Percentiles rank a stretch among this genome's conserved stretches.
Evolutionary conservation across 768 basidiomycete species (phyloP).

Genomic region (Lentinula boryana): DNA sequence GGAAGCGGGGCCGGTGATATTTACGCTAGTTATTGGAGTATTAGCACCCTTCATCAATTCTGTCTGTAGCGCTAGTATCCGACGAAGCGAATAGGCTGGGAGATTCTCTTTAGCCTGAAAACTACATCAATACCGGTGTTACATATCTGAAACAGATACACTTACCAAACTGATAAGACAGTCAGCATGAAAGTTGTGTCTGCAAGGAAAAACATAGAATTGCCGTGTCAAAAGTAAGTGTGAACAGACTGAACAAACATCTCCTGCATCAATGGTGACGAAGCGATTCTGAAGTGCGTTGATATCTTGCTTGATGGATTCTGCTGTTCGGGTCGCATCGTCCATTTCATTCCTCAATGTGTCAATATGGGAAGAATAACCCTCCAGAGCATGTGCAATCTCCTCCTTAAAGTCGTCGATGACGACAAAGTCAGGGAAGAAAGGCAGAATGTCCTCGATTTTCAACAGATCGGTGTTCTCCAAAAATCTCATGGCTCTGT

Average conservation of each 20-base stretch:
- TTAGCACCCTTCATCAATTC: conserved; percentile 62
- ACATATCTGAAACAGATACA: conserved; percentile 8
- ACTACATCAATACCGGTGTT: conserved; percentile 3
- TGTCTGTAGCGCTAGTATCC: conserved; percentile 80
- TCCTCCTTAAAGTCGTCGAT: conserved; percentile 99
- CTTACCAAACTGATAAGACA: conserved; percentile 91
- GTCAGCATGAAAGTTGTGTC: conserved; percentile 96
- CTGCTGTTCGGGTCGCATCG: conserved; percentile 87
- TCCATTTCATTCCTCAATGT: conserved; percentile 91
- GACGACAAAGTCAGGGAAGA: conserved; percentile 99
- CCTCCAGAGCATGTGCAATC: conserved; percentile 92
- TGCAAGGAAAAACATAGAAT: conserved; percentile 98
- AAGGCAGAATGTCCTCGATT: conserved; percentile 97
- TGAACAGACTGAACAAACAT: conserved; percentile 80
- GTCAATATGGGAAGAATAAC: conserved; percentile 89
- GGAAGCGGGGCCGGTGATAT: conserved; percentile 24
- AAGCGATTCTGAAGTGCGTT: conserved; percentile 80
- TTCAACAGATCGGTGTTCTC: conserved; percentile 93
- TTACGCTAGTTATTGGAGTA: conserved; percentile 24
- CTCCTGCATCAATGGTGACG: conserved; percentile 83
- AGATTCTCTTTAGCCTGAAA: conserved; percentile 87
- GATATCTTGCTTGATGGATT: conserved; percentile 91
- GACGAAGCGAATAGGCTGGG: conserved; percentile 73
- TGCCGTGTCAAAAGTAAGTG: conserved; percentile 77
- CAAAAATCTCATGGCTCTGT: conserved; percentile 93